Base-by-base conservation (phyloP, 2,329 filamentous ascomycete genomes). In the Byssothecium circinans region DNA sequence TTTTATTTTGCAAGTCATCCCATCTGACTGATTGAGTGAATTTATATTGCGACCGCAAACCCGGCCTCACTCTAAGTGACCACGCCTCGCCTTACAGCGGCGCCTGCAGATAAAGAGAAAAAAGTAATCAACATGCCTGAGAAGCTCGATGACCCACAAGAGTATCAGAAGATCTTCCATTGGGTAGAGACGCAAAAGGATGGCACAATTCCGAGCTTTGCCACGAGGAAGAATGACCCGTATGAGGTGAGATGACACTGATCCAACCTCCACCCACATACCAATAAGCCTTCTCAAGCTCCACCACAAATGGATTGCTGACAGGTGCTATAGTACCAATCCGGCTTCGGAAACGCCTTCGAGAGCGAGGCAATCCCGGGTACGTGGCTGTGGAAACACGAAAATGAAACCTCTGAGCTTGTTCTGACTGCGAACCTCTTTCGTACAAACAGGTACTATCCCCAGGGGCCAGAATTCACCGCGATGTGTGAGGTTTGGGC, bases 131-230 rank as follows among this genome's bases (percentile, higher is more conserved):
- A 32, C 20, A 67, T 67, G 63, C 53, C 63, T 32, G 41, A 60
- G 15, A 45, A 52, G 23, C 43, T 62, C 52, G 45, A 69, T 58
- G 50, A 73, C 55, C 65, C 75, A 45, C 54, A 70, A 43, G 55
- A 69, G 41, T 70, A 69, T 41, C 67, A 70, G 48, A 58, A 66
- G 15, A 70, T 69, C 39, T 71, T 71, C 53, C 68, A 70, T 59
- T 83, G 81, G 81, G 81, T 80, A 0, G 79, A 81, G 59, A 82
- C 80, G n/a, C 81, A 83, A 54, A 75, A 82, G 58, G 74, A 83
- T 60, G 81, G 76, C 0, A 58, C 71, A 0, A 75, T 82, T 20
- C 80, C 79, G 10, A 81, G 79, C 0, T 83, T 83, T 54, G 73
- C 68, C 3, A 75, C 71, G 50, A 75, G 74, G 64, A 79, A 67